These are phyloP conservation scores for Paspalum notatum DNA, from an alignment of 176 grass and related monocot genomes.

Conservation along the genomic window DNA sequence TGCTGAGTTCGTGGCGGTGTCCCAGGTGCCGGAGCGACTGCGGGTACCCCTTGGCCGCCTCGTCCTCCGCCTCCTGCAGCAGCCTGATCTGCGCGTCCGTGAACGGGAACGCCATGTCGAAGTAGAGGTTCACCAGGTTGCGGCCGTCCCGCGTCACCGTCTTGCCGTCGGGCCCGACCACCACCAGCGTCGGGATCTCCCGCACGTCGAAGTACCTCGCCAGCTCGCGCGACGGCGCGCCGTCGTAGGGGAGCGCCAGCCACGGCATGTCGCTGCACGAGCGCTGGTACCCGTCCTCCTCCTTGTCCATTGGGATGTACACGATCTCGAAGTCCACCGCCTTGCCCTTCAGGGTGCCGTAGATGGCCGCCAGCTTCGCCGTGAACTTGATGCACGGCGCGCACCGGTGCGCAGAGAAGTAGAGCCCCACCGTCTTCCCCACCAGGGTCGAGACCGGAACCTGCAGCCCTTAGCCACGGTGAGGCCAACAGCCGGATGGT, in stretches of 20 bases:
- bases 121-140: constrained; percentile 73
- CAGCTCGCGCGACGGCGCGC: constrained; percentile 46
- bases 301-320: constrained; percentile 74
- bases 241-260: constrained; percentile 61
- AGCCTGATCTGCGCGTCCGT: constrained; percentile 50
- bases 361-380: constrained; percentile 55
- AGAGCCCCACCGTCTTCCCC: constrained; percentile 68
- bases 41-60: constrained; percentile 60
- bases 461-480: constrained; percentile 59
- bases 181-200: constrained; percentile 67
- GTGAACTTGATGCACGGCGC: constrained; percentile 65
- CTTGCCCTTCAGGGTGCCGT: constrained; percentile 44
- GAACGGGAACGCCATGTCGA: constrained; percentile 77
- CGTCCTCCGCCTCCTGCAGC: constrained; percentile 58
- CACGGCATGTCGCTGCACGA: constrained; percentile 62
- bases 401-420: constrained; percentile 59
- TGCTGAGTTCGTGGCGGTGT: constrained; percentile 53
- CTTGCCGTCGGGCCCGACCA: constrained; percentile 72
- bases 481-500: constrained; percentile 43
- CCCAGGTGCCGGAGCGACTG: constrained; percentile 50
- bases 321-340: constrained; percentile 61
- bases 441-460: constrained; percentile 59
- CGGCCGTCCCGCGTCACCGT: constrained; percentile 71
- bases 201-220: constrained; percentile 68
- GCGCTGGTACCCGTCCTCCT: constrained; percentile 53